Conservation (phyloP, 2,329 filamentous ascomycete genomes). For the Botrytis pseudocinerea region DNA sequence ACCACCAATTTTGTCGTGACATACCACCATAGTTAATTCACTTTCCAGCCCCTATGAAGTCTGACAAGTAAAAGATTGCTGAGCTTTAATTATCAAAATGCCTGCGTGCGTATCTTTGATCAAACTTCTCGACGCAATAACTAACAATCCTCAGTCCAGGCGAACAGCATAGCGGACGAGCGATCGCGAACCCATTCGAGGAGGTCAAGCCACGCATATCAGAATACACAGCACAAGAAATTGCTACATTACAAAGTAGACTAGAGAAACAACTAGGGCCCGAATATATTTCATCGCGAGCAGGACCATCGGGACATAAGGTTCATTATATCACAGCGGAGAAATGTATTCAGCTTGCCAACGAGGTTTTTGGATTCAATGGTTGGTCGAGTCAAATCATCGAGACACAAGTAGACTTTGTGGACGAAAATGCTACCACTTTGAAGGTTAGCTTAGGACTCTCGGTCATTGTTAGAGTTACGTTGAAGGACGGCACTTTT, state of each 20-base stretch:
- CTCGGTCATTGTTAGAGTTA: conserved; percentile 88
- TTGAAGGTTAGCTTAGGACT: conserved; percentile 81
- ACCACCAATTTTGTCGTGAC: neutral
- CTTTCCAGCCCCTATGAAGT: neutral
- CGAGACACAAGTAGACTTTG: conserved; percentile 92
- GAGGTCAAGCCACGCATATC: conserved; percentile 67
- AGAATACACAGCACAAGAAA: conserved; percentile 85
- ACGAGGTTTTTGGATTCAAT: conserved; percentile 95
- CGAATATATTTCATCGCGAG: conserved; percentile 87
- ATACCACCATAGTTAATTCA: neutral
- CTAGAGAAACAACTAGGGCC: conserved; percentile 93
- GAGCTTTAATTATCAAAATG: conserved; percentile 41
- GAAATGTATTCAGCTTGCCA: conserved; percentile 92
- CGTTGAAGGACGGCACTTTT: conserved; percentile 88
- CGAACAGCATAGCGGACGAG: conserved; percentile 59
- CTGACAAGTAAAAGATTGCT: conserved; percentile 13
- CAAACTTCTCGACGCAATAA: neutral
- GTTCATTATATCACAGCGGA: conserved; percentile 95
- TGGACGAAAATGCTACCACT: conserved; percentile 79
- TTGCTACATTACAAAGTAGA: conserved; percentile 81
- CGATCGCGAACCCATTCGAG: conserved; percentile 76
- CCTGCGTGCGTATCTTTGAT: conserved; percentile 46
- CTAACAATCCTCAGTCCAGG: conserved; percentile 55
- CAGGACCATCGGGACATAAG: conserved; percentile 79
- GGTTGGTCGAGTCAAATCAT: conserved; percentile 97